Conservation (phyloP, 1,284 basidiomycete species). For the Chondrostereum purpureum region DNA sequence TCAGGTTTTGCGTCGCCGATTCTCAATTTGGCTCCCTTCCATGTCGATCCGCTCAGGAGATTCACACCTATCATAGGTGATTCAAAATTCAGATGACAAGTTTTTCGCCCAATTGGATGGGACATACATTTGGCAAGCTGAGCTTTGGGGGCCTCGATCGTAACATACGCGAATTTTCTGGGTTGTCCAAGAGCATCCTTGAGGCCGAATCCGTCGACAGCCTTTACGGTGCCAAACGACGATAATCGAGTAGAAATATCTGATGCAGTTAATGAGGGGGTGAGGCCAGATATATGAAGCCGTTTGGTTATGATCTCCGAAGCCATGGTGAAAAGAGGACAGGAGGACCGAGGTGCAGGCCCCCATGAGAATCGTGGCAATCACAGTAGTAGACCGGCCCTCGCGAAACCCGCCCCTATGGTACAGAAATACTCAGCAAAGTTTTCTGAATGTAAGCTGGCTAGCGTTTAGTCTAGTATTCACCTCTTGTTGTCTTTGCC, state of each 20-base stretch:
- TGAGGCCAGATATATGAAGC: conserved; percentile 70
- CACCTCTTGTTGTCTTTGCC: too few relatives aligned
- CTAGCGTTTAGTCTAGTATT: too few relatives aligned
- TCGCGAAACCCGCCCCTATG: too few relatives aligned
- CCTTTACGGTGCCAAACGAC: conserved; percentile 59
- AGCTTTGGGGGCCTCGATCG: conserved; percentile 54
- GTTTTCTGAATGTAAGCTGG: too few relatives aligned
- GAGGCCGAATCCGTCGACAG: conserved; percentile 63
- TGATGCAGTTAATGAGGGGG: conserved; percentile 49
- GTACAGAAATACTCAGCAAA: too few relatives aligned
- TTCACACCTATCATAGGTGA: conserved; percentile 52
- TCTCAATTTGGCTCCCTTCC: conserved; percentile 78
- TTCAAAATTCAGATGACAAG: conserved; percentile 8
- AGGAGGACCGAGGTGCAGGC: too few relatives aligned
- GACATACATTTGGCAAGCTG: conserved; percentile 60
- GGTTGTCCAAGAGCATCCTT: conserved; percentile 58
- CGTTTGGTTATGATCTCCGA: conserved; percentile 44
- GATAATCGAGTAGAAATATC: conserved; percentile 56
- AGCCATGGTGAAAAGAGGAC: too few relatives aligned
- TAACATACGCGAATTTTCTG: conserved; percentile 68
- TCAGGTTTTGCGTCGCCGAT: conserved; percentile 75
- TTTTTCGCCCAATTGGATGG: conserved; percentile 1
- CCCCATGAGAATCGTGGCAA: too few relatives aligned
- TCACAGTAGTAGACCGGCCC: too few relatives aligned
- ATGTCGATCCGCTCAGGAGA: conserved; percentile 68